Evolutionary conservation across 1,284 basidiomycete species (phyloP).

Genomic region (Fistulina hepatica): DNA sequence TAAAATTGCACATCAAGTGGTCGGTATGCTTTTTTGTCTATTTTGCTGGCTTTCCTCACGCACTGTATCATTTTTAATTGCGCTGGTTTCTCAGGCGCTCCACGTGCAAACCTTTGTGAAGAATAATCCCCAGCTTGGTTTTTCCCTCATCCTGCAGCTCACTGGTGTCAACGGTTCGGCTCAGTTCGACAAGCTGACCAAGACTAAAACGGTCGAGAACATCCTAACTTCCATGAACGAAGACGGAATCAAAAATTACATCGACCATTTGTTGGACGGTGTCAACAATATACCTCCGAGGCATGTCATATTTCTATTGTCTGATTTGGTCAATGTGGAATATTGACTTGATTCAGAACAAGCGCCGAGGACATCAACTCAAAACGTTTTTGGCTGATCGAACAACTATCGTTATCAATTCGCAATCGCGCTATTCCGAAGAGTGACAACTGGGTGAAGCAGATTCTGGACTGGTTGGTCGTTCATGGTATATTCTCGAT

Average conservation of each 20-base stretch:
- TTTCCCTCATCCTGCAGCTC: constrained; percentile 78
- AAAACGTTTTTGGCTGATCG: constrained; percentile 72
- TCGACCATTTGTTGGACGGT: constrained; percentile 59
- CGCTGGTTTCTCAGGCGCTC: constrained; percentile 37
- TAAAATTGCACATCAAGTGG: constrained; percentile 76
- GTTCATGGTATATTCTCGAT: constrained; percentile 78
- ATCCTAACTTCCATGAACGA: constrained; percentile 71
- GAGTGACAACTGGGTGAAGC: constrained; percentile 65
- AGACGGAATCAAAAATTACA: constrained; percentile 71
- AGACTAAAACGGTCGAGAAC: constrained; percentile 86
- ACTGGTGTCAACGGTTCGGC: constrained; percentile 79
- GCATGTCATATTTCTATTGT: neutral
- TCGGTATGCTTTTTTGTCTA: constrained; percentile 24
- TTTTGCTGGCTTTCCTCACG: constrained; percentile 4
- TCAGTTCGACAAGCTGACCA: constrained; percentile 88
- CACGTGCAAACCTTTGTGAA: constrained; percentile 71
- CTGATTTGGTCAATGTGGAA: neutral
- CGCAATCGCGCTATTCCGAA: constrained; percentile 78
- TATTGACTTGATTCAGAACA: constrained; percentile 25
- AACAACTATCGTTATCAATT: constrained; percentile 74
- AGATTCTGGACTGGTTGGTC: constrained; percentile 72
- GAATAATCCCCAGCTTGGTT: constrained; percentile 71
- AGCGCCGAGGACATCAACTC: constrained; percentile 39
- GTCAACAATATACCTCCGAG: too few species aligned
- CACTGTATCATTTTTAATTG: constrained; percentile 2